Conservation (phyloP, 306 rosid genomes). For the Ziziphus jujuba region DNA sequence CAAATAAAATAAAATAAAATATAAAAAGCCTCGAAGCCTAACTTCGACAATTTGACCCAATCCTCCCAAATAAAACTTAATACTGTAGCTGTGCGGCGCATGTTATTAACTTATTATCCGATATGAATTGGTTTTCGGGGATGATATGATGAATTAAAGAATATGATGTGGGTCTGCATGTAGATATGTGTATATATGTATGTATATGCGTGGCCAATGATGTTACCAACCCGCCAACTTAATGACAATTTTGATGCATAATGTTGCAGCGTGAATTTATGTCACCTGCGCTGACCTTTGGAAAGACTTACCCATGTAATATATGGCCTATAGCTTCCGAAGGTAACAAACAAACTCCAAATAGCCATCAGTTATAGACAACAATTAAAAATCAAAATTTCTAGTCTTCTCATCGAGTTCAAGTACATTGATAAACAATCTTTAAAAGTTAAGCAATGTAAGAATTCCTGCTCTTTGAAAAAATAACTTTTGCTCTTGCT, state of each 20-base stretch:
- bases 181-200: too few species aligned
- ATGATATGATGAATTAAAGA: conserved; percentile 1
- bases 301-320: not conserved
- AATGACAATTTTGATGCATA: conserved; percentile 1
- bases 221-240: conserved; percentile 13
- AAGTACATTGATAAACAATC: not conserved
- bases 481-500: not conserved
- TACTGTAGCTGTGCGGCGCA: not conserved
- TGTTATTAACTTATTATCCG: not conserved
- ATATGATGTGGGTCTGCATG: conserved; percentile 1
- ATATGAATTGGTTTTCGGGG: not conserved
- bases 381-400: not conserved
- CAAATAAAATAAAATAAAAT: too few species aligned
- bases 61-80: not conserved
- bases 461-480: not conserved
- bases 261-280: not conserved
- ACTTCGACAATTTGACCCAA: too few species aligned
- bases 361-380: not conserved
- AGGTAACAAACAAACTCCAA: too few species aligned
- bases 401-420: too few species aligned
- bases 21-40: too few species aligned
- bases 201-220: not conserved
- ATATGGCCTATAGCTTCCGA: not conserved
- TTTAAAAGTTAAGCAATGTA: not conserved
- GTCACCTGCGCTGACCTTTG: conserved; percentile 12